Evolutionary conservation across 306 rosid species (phyloP).

Genomic region (Elaeagnus macrophylla): DNA sequence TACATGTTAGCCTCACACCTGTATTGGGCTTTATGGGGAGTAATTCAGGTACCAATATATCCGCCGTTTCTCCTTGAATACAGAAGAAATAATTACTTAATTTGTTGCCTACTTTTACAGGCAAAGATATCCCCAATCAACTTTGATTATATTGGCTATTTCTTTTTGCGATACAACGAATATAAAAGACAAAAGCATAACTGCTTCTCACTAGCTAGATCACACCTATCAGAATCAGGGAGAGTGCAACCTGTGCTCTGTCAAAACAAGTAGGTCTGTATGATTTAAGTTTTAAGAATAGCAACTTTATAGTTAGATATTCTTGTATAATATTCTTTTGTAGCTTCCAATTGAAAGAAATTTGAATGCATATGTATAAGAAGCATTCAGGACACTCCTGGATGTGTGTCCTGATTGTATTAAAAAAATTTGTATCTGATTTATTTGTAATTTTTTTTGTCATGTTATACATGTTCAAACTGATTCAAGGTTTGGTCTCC

Average conservation of each 20-base stretch:
- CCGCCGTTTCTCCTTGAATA: constrained; percentile 4
- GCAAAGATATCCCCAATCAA: constrained; percentile 71
- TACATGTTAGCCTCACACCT: constrained; percentile 66
- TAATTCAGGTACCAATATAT: constrained; percentile 68
- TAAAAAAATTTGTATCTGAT: constrained; percentile 7
- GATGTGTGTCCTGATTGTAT: constrained; percentile 14
- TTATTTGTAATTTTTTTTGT: constrained; percentile 2
- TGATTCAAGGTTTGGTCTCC: neutral
- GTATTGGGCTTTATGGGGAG: constrained; percentile 92
- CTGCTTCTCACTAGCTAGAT: constrained; percentile 32
- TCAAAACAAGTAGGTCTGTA: constrained; percentile 6
- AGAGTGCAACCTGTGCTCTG: neutral
- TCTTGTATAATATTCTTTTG: constrained; percentile 24
- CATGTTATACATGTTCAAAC: neutral
- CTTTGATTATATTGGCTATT: constrained; percentile 69
- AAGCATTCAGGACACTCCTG: constrained; percentile 2
- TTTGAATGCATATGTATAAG: constrained; percentile 14
- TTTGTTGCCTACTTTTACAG: constrained; percentile 25
- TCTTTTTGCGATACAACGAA: constrained; percentile 73
- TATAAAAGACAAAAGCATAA: constrained; percentile 56
- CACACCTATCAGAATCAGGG: constrained; percentile 36
- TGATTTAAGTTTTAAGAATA: constrained; percentile 7
- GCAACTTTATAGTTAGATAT: constrained; percentile 10
- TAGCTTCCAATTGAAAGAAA: constrained; percentile 11
- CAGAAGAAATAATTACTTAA: neutral